phyloP scores from a whole-genome alignment of 768 basidiomycete species.

The Kwoniella sp. region DNA sequence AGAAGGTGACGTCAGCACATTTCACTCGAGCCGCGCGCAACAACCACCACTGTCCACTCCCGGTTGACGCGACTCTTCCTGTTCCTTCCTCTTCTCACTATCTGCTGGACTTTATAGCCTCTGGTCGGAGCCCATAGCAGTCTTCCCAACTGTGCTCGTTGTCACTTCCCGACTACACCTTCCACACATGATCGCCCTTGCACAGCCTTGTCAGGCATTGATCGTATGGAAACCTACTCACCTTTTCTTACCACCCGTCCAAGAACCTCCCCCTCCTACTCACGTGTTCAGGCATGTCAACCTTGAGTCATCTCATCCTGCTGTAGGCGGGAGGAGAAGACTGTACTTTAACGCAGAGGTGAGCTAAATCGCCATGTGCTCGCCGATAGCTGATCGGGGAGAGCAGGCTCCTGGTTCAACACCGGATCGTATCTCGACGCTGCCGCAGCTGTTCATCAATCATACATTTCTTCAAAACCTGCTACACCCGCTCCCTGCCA shows the following conservation, averaged over 20 bases:
- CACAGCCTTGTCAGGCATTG: slow-evolving; percentile 1
- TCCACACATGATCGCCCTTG: neutral
- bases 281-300: slow-evolving; percentile 8
- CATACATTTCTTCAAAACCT: slow-evolving; percentile 9
- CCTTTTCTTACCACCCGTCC: slow-evolving; percentile 12
- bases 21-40: neutral
- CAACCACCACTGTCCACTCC: no score
- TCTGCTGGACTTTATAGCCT: no score
- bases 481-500: neutral
- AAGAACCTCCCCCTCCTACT: slow-evolving; percentile 12
- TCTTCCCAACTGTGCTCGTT: no score
- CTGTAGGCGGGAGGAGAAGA: neutral
- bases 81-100: neutral
- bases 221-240: slow-evolving; percentile 8
- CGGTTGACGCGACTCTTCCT: neutral
- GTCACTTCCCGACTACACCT: no score
- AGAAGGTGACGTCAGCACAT: neutral
- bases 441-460: slow-evolving; percentile 8
- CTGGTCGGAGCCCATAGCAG: no score
- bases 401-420: no score
- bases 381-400: no score
- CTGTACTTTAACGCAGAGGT: no score
- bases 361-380: no score
- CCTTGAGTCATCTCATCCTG: no score
- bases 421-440: slow-evolving; percentile 1